Evolutionary conservation across 2,329 filamentous ascomycete species (phyloP), one percentile per base, ranked within the genome.

Genomic region (Pyrenophora graminea): DNA sequence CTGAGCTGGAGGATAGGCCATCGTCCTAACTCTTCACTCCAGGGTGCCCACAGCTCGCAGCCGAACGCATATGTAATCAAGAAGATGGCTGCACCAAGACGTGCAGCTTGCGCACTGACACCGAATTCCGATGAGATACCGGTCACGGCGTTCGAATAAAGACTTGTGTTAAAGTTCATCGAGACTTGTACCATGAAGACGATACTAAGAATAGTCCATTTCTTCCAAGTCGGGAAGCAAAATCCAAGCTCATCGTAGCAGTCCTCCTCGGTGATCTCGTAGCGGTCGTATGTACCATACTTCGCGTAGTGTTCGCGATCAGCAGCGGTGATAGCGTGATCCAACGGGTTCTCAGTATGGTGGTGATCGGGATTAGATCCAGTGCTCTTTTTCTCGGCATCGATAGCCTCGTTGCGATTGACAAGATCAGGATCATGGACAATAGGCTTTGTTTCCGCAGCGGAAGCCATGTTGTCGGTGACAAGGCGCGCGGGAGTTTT

Each of bases 21-120:
- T 42, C 90, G 84, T 17, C 90, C 90, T 42, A 93, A 79, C 65
- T 94, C 90, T 70, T 95, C 90, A 39, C 85, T 89, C 88, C 90
- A 94, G 0, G 90, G 90, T 0, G 90, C 90, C 90, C 90, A 94
- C 0, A 93, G 80, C 72, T 94, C 90, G 70, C 90, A 94, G 31
- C 90, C 90, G 68, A 94, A 92, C 32, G 89, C 90, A 70, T 95
- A 94, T 2, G 86, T 73, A 43, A 94, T 81, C 33, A 95, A 75
- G 75, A 93, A 94, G 56, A 91, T 83, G 75, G 89, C 87, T 52
- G 89, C 88, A 68, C 90, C 90, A 49, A 84, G 82, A 47, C 89
- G 83, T 4, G 86, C 89, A 3, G 82, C 84, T 70, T 90, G 87
- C 23, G 77, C 76, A 55, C 85, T 87, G 55, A 93, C 85, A 39